Evolutionary conservation across 495 filamentous ascomycete genomes (phyloP).

Genomic region (Chlorociboria aeruginascens): DNA sequence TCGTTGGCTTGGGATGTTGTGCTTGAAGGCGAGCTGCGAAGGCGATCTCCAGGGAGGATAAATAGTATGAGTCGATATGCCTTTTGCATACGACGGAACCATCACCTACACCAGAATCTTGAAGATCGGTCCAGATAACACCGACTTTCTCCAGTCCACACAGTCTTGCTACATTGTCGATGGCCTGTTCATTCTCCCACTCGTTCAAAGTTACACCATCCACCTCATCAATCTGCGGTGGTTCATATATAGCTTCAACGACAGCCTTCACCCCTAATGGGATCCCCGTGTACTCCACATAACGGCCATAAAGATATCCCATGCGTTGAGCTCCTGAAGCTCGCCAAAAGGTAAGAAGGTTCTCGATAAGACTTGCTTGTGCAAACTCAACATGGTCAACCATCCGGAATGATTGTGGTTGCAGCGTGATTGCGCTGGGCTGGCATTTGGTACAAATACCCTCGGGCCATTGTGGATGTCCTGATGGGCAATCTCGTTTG

Average conservation of each 20-base stretch:
- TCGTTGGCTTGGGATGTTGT: conserved; percentile 76
- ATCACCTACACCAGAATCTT: conserved; percentile 69
- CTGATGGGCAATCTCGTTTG: conserved; percentile 76
- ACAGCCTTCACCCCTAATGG: conserved; percentile 92
- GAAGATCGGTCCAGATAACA: conserved; percentile 89
- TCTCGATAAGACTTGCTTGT: conserved; percentile 67
- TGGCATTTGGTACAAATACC: conserved; percentile 99
- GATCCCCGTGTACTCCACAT: conserved; percentile 84
- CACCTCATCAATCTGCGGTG: conserved; percentile 80
- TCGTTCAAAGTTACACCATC: conserved; percentile 81
- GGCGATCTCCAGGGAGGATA: conserved; percentile 82
- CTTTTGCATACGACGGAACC: conserved; percentile 88
- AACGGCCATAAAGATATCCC: conserved; percentile 85
- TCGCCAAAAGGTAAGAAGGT: conserved; percentile 84
- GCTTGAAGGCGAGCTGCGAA: conserved; percentile 85
- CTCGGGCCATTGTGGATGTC: conserved; percentile 86
- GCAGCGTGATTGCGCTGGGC: conserved; percentile 90
- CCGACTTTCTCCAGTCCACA: conserved; percentile 88
- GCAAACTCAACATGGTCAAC: conserved; percentile 98
- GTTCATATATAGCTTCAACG: conserved; percentile 96
- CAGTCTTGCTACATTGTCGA: conserved; percentile 67
- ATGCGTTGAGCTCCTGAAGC: conserved; percentile 65
- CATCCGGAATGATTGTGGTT: conserved; percentile 92
- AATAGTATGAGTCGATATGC: conserved; percentile 82
- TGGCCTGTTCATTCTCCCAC: conserved; percentile 77